A percentile compares a stretch with the other conserved stretches of the same genome.
phyloP scores from a whole-genome alignment of 2,329 filamentous ascomycete genomes.

The Didymella keratinophila region DNA sequence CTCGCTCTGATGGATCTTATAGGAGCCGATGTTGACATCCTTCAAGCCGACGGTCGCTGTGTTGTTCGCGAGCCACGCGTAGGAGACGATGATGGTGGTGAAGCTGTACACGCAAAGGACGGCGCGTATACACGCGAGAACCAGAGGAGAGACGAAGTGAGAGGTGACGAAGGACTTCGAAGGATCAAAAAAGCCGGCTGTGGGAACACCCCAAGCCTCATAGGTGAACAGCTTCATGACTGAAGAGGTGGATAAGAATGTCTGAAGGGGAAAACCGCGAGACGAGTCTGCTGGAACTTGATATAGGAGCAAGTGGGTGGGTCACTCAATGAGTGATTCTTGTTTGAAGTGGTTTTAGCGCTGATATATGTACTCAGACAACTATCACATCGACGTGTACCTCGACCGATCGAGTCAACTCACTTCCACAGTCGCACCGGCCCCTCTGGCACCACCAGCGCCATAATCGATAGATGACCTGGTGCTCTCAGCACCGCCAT shows the following conservation, averaged over 20 bases:
- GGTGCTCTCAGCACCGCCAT: constrained; percentile 10
- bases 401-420: background rate
- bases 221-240: constrained; percentile 31
- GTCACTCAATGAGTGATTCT: background rate
- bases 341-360: background rate
- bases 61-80: constrained; percentile 61
- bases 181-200: constrained; percentile 49
- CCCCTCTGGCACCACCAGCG: background rate
- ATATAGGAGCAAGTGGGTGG: background rate
- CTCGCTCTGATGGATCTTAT: constrained; percentile 68
- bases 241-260: background rate
- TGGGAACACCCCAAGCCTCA: constrained; percentile 31
- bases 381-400: background rate
- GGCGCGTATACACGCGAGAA: constrained; percentile 65
- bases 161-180: constrained; percentile 76
- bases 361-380: constrained; percentile 15
- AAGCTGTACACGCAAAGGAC: constrained; percentile 68
- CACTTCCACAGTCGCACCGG: background rate
- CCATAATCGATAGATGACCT: background rate
- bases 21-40: constrained; percentile 45
- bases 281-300: background rate
- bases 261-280: background rate
- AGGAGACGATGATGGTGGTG: constrained; percentile 69
- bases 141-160: constrained; percentile 73
- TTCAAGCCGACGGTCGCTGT: constrained; percentile 31